Evolutionary conservation across 768 basidiomycete genomes (phyloP).

Genomic region (Tylopilus sp.): DNA sequence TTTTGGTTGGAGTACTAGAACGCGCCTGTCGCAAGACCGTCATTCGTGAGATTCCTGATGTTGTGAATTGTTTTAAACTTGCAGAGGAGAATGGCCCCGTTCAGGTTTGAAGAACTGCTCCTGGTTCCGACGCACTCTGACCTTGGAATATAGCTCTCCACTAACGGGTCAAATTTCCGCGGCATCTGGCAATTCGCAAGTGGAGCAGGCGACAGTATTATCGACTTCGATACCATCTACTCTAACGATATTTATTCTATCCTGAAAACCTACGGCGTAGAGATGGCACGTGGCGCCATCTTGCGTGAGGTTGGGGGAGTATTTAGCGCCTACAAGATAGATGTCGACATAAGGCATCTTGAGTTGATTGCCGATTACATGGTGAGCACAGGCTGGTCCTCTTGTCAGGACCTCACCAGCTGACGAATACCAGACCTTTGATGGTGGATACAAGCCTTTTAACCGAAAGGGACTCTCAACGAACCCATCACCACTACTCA

Average conservation of each 20-base stretch:
- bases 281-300: conserved; percentile 91
- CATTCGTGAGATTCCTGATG: conserved; percentile 86
- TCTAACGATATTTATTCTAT: conserved; percentile 96
- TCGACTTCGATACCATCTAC: conserved; percentile 79
- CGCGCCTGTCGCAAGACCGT: conserved; percentile 79
- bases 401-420: not conserved
- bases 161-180: conserved; percentile 91
- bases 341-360: conserved; percentile 89
- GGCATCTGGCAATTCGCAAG: conserved; percentile 82
- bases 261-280: conserved; percentile 90
- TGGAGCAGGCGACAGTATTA: conserved; percentile 48
- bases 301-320: conserved; percentile 88
- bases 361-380: conserved; percentile 99
- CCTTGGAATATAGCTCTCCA: conserved; percentile 52
- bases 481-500: conserved; percentile 92
- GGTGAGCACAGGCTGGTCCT: conserved; percentile 48
- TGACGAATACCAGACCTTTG: conserved; percentile 72
- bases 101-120: conserved; percentile 35
- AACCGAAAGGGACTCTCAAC: conserved; percentile 93
- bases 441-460: conserved; percentile 97
- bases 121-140: not conserved
- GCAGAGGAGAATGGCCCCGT: conserved; percentile 49
- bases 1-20: conserved; percentile 92
- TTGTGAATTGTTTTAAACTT: conserved; percentile 77
- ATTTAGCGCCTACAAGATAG: conserved; percentile 94